A percentile compares a stretch with the other conserved stretches of the same genome.
Conservation (phyloP, 345 rosid species). For the Lagerstroemia speciosa region DNA sequence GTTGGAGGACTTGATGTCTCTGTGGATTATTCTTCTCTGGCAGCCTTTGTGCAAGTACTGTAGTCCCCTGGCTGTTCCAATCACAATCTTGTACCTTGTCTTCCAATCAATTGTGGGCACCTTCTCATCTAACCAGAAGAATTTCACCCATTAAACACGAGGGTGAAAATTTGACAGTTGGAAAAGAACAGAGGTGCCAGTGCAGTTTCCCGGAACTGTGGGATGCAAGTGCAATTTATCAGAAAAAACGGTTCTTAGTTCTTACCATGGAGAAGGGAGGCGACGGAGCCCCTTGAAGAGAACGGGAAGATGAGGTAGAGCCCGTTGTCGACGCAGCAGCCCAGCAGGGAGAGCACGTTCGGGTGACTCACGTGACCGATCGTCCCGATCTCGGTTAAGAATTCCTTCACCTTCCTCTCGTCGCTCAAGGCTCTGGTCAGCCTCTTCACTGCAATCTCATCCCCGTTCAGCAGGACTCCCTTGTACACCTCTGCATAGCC, state of each 20-base stretch:
- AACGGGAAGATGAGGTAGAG: slow-evolving; percentile 76
- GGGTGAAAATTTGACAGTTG: not conserved
- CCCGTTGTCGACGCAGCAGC: slow-evolving; percentile 87
- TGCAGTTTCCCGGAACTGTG: not conserved
- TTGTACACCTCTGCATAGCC: slow-evolving; percentile 91
- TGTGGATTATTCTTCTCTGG: slow-evolving; percentile 83
- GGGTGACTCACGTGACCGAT: slow-evolving; percentile 85
- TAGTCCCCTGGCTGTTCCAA: slow-evolving; percentile 82
- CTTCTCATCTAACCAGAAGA: slow-evolving; percentile 32
- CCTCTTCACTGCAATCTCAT: slow-evolving; percentile 79
- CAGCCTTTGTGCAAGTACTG: slow-evolving; percentile 86
- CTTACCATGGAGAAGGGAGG: slow-evolving; percentile 89
- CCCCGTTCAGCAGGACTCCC: slow-evolving; percentile 43
- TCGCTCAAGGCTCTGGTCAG: slow-evolving; percentile 57
- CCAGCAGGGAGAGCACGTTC: slow-evolving; percentile 65
- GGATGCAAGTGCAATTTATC: not conserved
- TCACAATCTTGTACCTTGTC: slow-evolving; percentile 62
- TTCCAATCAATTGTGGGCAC: slow-evolving; percentile 56
- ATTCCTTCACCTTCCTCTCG: slow-evolving; percentile 87
- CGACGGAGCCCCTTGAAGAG: slow-evolving; percentile 84
- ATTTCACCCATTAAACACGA: not conserved
- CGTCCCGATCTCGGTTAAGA: slow-evolving; percentile 87
- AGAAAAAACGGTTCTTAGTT: too few relatives aligned
- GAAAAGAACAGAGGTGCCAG: not conserved
- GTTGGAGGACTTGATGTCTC: slow-evolving; percentile 94